Base-by-base conservation (phyloP, 2,329 filamentous ascomycete genomes). In the Chaetomium globosum region DNA sequence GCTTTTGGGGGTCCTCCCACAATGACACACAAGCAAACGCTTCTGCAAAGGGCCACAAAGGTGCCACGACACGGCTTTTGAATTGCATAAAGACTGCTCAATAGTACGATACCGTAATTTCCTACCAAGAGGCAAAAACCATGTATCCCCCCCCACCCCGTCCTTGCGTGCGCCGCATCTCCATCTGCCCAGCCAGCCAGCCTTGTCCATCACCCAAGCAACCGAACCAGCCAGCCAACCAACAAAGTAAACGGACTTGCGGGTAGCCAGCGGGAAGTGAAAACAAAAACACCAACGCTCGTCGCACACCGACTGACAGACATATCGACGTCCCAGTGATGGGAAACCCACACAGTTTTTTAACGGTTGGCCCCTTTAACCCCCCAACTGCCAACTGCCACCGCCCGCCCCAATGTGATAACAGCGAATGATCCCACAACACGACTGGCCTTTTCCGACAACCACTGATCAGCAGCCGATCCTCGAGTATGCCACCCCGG, bases 1-100 rank as follows among this genome's bases (percentile, higher is more conserved):
- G n/a, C 21, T 16, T 13, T 21, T 31, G 5, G 2, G 16, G 16
- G 8, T n/a, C 77, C 71, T n/a, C n/a, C 21, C 23, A 23, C 12
- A 51, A 51, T 59, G 36, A 31, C 49, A 62, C 21, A 55, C 39
- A 33, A 33, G 26, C 12, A 21, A 48, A 6, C 31, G n/a, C 23
- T 21, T 43, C 39, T 43, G 16, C 5, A 43, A n/a, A n/a, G 39
- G 39, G 16, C 16, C 23, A 46, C n/a, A 19, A 30, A 19, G 46
- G 36, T 46, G 26, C 58, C 58, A 53, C 43, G n/a, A 54, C 54
- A 52, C 21, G 46, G 1, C 33, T 43, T 43, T 28, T 51, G 33
- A 30, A 23, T 54, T 43, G 26, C 59, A 39, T 65, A 63, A 43
- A 61, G 60, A 59, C 61, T 66, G 61, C 54, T 66, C 61, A 43